Conservation (phyloP, 1,284 basidiomycete species). For the Trametes sp. region DNA sequence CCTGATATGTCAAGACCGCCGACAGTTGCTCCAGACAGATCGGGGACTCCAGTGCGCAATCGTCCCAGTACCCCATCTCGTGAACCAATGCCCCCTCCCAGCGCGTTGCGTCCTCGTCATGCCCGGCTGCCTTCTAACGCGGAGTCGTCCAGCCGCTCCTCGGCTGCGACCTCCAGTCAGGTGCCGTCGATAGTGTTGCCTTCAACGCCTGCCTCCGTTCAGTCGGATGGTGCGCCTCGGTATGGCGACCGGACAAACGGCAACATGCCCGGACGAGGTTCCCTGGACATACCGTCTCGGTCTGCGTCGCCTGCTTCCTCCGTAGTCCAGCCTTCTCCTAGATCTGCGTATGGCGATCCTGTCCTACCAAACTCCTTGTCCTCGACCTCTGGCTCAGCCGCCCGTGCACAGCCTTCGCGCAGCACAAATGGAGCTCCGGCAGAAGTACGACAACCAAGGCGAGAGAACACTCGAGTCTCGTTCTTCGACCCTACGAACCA, state of each 20-base stretch:
- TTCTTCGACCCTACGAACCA: conserved; percentile 84
- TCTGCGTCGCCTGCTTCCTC: conserved; percentile 36
- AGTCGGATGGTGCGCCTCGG: conserved; percentile 19
- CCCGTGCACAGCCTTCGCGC: conserved; percentile 32
- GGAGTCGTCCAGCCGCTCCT: conserved; percentile 36
- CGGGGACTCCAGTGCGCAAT: conserved; percentile 32
- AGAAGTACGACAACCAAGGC: conserved; percentile 44
- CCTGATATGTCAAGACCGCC: conserved; percentile 31
- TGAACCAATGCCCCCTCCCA: conserved; percentile 38
- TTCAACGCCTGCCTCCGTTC: conserved; percentile 29
- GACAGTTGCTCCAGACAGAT: conserved; percentile 28
- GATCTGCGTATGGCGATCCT: conserved; percentile 34
- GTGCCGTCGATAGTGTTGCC: conserved; percentile 39
- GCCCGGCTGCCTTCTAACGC: conserved; percentile 47
- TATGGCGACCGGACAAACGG: conserved; percentile 31
- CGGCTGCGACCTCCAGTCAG: conserved; percentile 34
- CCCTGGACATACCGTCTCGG: conserved; percentile 39
- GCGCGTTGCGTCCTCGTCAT: conserved; percentile 46
- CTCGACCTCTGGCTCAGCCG: conserved; percentile 23
- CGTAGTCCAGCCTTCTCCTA: conserved; percentile 34
- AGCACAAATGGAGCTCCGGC: conserved; percentile 28
- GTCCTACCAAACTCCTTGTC: conserved; percentile 10
- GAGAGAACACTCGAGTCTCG: conserved; percentile 76
- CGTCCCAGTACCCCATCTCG: conserved; percentile 38
- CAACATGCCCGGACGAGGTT: conserved; percentile 25